Conservation (phyloP, 192 early-diverging fungal genomes). For the Backusella morwellensis region DNA sequence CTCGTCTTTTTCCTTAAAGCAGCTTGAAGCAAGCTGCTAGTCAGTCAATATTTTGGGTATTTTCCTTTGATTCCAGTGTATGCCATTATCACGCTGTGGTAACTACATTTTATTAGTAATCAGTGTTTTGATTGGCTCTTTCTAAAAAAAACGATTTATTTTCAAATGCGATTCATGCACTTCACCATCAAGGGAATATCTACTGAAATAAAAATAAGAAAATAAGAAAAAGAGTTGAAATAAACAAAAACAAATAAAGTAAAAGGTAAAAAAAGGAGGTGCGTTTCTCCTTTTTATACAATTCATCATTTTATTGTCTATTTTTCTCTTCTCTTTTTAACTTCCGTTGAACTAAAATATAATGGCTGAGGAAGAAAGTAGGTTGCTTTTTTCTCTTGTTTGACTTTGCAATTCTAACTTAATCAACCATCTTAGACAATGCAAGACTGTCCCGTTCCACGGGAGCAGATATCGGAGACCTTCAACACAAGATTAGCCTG, state of each 20-base stretch:
- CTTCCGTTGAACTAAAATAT: not conserved
- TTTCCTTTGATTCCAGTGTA: no score
- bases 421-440: not conserved
- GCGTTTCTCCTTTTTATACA: not conserved
- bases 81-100: no score
- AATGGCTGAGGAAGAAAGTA: not conserved
- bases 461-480: conserved; percentile 36
- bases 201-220: no score
- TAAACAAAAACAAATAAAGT: not conserved
- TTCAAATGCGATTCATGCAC: not conserved
- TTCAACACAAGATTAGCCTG: conserved; percentile 34
- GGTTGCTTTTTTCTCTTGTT: not conserved
- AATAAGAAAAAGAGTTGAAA: not conserved
- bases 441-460: conserved; percentile 9
- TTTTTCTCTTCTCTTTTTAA: not conserved
- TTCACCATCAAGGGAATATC: not conserved
- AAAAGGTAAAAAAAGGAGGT: not conserved
- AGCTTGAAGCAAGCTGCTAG: no score
- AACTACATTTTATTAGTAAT: not conserved
- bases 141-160: not conserved
- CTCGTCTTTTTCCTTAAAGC: no score
- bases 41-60: no score
- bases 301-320: not conserved
- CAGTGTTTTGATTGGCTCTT: not conserved
- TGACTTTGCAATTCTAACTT: not conserved